A percentile compares a stretch with the other conserved stretches of the same genome.
phyloP scores from a whole-genome alignment of 1,284 basidiomycete genomes.

The Caloboletus inedulis region DNA sequence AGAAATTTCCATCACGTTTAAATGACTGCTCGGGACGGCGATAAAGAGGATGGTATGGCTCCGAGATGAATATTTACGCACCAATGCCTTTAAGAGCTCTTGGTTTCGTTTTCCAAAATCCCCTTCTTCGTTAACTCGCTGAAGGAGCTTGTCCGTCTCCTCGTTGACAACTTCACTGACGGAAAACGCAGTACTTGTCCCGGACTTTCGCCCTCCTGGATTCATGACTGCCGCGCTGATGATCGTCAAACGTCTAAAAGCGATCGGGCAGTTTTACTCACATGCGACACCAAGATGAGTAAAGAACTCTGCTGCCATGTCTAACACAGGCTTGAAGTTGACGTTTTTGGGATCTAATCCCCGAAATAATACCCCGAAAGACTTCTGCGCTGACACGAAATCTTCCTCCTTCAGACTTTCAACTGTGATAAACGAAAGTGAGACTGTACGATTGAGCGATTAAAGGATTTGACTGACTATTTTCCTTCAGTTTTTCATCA shows the following conservation, averaged over 20 bases:
- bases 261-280: conserved; percentile 2
- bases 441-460: not conserved
- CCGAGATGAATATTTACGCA: no score
- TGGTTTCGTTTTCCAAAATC: not conserved
- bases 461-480: not conserved
- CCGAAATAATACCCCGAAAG: not conserved
- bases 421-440: no score
- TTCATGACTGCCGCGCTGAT: not conserved
- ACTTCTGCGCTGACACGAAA: no score
- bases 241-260: not conserved
- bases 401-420: not conserved
- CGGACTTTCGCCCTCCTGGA: conserved; percentile 1
- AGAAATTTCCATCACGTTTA: no score
- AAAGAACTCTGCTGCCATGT: conserved; percentile 4
- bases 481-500: not conserved
- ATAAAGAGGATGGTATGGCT: no score
- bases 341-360: not conserved
- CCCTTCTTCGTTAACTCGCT: not conserved
- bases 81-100: no score
- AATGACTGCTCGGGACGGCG: no score
- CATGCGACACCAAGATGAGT: conserved; percentile 4
- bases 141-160: conserved; percentile 1
- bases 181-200: not conserved
- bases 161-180: not conserved
- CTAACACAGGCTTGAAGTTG: not conserved